phyloP scores from a whole-genome alignment of 306 rosid species.

The Oemleria cerasiformis region DNA sequence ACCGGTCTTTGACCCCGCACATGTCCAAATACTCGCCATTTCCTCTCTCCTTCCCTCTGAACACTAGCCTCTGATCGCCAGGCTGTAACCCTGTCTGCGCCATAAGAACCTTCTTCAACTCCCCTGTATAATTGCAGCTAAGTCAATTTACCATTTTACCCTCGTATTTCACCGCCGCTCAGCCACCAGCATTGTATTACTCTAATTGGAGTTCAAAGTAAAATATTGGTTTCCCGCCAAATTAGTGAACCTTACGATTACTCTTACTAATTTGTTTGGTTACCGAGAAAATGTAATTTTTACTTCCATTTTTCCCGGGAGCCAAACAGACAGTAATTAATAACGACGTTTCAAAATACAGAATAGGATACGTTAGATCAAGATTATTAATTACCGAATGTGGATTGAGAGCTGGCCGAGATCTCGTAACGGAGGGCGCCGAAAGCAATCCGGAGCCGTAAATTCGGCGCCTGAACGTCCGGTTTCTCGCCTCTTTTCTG shows the following conservation, averaged over 20 bases:
- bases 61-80: constrained; percentile 55
- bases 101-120: constrained; percentile 67
- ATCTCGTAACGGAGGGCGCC: constrained; percentile 65
- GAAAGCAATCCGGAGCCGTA: constrained; percentile 56
- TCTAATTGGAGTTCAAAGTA: background rate
- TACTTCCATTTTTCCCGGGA: constrained; percentile 13
- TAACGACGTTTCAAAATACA: background rate
- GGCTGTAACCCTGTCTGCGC: constrained; percentile 55
- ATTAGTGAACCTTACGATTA: background rate
- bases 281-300: constrained; percentile 1
- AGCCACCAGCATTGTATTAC: background rate
- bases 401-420: constrained; percentile 50
- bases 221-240: constrained; percentile 4
- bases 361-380: background rate
- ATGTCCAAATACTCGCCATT: constrained; percentile 60
- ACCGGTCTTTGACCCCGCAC: constrained; percentile 70
- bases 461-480: constrained; percentile 28
- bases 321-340: constrained; percentile 17
- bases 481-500: constrained; percentile 43
- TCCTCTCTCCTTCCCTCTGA: constrained; percentile 64
- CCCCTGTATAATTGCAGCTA: constrained; percentile 40
- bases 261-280: constrained; percentile 4
- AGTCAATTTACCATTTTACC: constrained; percentile 2
- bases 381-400: constrained; percentile 48
- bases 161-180: background rate